Percentiles rank a stretch among this genome's conserved stretches.
phyloP scores from a whole-genome alignment of 148 eudicot species.

The Silene uniflora region DNA sequence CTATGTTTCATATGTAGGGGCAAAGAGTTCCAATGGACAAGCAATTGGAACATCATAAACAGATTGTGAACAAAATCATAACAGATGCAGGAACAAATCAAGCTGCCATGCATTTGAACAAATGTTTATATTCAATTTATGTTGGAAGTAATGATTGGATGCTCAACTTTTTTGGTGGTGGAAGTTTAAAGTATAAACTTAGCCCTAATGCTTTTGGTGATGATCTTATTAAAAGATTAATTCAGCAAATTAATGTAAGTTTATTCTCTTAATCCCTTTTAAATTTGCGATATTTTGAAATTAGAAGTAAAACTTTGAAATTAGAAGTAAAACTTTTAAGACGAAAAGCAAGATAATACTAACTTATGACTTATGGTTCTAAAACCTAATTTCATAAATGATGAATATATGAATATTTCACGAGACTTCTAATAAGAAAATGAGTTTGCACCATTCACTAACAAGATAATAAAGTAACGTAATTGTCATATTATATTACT shows the following conservation, averaged over 20 bases:
- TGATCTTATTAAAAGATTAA: conserved; percentile 24
- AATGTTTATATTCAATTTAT: conserved; percentile 33
- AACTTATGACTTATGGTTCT: no score
- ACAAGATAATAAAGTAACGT: no score
- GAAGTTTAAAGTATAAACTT: neutral
- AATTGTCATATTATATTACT: no score
- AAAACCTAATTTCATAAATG: no score
- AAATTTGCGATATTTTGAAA: no score
- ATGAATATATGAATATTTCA: no score
- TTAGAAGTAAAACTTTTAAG: no score
- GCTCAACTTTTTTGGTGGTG: conserved; percentile 26
- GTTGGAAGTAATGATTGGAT: conserved; percentile 39
- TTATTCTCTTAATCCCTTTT: neutral
- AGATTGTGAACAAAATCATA: conserved; percentile 23
- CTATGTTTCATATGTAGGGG: conserved; percentile 14
- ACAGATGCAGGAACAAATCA: conserved; percentile 16
- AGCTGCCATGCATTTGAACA: conserved; percentile 9
- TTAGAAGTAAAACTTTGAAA: no score
- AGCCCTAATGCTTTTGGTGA: conserved; percentile 28
- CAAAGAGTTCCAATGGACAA: conserved; percentile 26
- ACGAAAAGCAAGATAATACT: no score
- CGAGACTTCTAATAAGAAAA: no score
- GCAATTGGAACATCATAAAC: conserved; percentile 21
- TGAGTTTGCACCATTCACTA: no score
- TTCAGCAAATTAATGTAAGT: conserved; percentile 28